phyloP scores from a whole-genome alignment of 1,284 basidiomycete genomes.

The Sphagnurus paluster region DNA sequence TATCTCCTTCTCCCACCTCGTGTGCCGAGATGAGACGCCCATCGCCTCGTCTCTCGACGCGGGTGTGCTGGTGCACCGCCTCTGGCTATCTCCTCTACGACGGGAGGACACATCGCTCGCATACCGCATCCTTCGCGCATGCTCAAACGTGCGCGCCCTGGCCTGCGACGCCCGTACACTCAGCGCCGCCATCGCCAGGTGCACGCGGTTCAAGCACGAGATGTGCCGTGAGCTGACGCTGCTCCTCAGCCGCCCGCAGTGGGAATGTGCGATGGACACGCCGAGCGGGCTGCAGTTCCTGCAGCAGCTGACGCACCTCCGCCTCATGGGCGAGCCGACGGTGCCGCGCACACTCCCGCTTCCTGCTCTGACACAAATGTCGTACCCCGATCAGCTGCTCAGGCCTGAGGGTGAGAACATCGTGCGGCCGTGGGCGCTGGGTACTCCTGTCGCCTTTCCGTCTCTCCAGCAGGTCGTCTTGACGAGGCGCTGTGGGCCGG shows the following conservation, averaged over 20 bases:
- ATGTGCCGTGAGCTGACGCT: conserved; percentile 22
- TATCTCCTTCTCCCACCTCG: conserved; percentile 16
- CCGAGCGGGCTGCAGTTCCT: conserved; percentile 17
- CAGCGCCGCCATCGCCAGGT: conserved; percentile 11
- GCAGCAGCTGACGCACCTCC: conserved; percentile 20
- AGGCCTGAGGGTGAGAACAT: conserved; percentile 1
- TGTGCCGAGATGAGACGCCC: conserved; percentile 3
- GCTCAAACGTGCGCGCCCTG: conserved; percentile 19
- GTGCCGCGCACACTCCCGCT: conserved; percentile 12
- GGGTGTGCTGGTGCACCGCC: conserved; percentile 17
- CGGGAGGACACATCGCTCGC: conserved; percentile 15
- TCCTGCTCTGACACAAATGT: conserved; percentile 18
- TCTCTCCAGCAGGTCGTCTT: conserved; percentile 20
- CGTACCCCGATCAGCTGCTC: conserved; percentile 16
- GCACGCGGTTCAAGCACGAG: conserved; percentile 12
- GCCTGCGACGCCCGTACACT: conserved; percentile 21
- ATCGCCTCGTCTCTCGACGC: neutral
- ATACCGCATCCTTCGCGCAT: conserved; percentile 17
- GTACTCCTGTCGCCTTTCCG: conserved; percentile 15
- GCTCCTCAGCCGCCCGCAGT: conserved; percentile 17
- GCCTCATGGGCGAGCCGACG: conserved; percentile 18
- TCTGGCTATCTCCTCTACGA: conserved; percentile 21
- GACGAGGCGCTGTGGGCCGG: conserved; percentile 18
- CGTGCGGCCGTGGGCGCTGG: conserved; percentile 12
- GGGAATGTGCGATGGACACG: conserved; percentile 13